These are phyloP conservation scores for Russula earlei DNA, from an alignment of 768 basidiomycete genomes.

Conservation along the genomic window DNA sequence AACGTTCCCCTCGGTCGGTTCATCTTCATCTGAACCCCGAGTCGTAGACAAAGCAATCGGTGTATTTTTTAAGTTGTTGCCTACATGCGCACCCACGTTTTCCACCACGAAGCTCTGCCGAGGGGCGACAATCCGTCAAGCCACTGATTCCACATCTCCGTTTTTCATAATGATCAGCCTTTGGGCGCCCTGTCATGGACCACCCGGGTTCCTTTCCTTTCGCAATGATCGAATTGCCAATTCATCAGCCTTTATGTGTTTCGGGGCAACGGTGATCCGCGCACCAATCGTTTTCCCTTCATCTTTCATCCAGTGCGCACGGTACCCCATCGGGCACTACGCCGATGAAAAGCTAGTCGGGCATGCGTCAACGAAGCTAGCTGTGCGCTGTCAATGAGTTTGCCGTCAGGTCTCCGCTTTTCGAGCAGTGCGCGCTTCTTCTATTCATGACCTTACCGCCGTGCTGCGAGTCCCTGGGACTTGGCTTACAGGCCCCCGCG, in stretches of 20 bases:
- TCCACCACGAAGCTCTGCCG: not conserved
- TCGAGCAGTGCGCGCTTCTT: not conserved
- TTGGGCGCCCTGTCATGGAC: not conserved
- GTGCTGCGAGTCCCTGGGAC: not conserved
- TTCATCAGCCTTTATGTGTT: not conserved
- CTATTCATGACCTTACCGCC: not conserved
- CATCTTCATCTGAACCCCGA: too few relatives aligned
- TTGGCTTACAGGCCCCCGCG: not conserved
- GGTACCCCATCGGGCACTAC: not conserved
- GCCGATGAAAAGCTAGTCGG: not conserved
- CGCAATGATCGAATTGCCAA: constrained; percentile 3
- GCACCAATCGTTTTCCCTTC: not conserved
- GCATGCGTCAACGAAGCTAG: not conserved
- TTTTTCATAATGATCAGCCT: not conserved
- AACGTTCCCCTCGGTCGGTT: too few relatives aligned
- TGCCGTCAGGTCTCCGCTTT: not conserved
- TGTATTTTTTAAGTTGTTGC: too few relatives aligned
- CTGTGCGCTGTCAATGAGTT: not conserved
- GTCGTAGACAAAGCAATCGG: too few relatives aligned
- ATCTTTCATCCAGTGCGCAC: too few relatives aligned
- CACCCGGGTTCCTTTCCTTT: too few relatives aligned
- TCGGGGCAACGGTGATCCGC: not conserved
- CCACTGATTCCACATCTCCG: not conserved
- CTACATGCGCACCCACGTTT: too few relatives aligned
- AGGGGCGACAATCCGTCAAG: not conserved